A percentile compares a stretch with the other conserved stretches of the same genome.
Evolutionary conservation across 108 stramenopile species (phyloP).

Genomic region (Mayamaea pseudoterrestris): DNA sequence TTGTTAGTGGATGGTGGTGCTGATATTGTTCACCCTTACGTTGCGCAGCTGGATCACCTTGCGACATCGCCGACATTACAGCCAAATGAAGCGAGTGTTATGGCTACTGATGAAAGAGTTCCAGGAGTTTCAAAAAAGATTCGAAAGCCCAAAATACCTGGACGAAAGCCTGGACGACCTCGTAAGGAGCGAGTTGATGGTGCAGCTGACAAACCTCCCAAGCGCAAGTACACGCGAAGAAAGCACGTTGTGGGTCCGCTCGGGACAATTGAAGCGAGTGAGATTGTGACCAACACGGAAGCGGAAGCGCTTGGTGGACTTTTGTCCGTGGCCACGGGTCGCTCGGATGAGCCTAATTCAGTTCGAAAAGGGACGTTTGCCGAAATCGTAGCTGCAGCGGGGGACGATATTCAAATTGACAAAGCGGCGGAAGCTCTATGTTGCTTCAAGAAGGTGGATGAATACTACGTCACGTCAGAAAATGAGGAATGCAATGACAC

Average conservation of each 20-base stretch:
- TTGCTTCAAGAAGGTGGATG: neutral
- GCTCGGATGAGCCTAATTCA: neutral
- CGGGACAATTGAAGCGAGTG: neutral
- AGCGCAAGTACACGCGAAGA: neutral
- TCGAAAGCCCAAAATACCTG: neutral
- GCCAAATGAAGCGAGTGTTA: neutral
- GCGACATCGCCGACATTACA: neutral
- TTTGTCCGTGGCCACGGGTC: neutral
- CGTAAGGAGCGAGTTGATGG: neutral
- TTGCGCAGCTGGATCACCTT: neutral
- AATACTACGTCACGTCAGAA: neutral
- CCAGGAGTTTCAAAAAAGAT: neutral
- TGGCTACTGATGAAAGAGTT: neutral
- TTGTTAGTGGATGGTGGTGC: too few relatives aligned
- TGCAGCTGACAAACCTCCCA: neutral
- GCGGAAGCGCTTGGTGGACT: neutral
- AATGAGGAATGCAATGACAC: neutral
- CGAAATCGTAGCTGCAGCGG: slow-evolving; percentile 20
- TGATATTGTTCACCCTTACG: too few relatives aligned
- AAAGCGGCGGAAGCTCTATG: slow-evolving; percentile 8
- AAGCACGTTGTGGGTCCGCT: neutral
- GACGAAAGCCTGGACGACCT: neutral
- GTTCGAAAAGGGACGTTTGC: slow-evolving; percentile 2
- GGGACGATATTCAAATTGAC: slow-evolving; percentile 15
- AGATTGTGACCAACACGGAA: neutral